Base-by-base conservation (phyloP, 176 grass and related monocot genomes). In the Bromus sterilis region DNA sequence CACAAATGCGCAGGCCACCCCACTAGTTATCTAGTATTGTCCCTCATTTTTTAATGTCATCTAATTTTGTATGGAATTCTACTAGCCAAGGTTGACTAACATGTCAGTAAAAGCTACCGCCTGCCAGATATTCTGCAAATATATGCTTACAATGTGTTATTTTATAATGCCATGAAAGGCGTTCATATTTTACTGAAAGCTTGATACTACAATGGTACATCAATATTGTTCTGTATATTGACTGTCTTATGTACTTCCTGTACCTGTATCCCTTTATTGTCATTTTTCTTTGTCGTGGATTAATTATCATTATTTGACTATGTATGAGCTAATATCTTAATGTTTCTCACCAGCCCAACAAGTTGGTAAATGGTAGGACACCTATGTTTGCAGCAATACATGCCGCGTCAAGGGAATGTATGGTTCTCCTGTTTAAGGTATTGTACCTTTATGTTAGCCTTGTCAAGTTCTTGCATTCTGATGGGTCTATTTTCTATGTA, bases 341-440 rank as follows among this genome's bases (percentile, higher is more conserved):
- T 39, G 24, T 74, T 30, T 72, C 56, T 74, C 21, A 33, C 37
- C 33, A 82, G 80, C 60, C 41, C 68, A 82, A 82, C 68, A 82
- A 82, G 80, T 62, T 24, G 29, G 44, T 74, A 18, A 46, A 34
- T 49, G 79, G 66, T 59, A 82, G 61, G 68, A 82, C 80, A 62
- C 80, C 80, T 14, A 56, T 82, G 37, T 48, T 82, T 24, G 68
- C 58, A 41, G 80, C 80, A 34, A 10, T 82, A 43, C 43, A 82
- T 35, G 68, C 60, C 74, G 42, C 56, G 23, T 82, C 80, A 74
- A 57, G 61, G 56, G 29, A 62, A 60, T 82, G 68, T 46, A 70
- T 82, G 16, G 43, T 74, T 30, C 69, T 82, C 26, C 68, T 82
- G 55, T 30, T 82, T 61, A 57, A 82, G 80, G 80, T 82, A 82